phyloP scores from a whole-genome alignment of 768 basidiomycete species.

The Rubroboletus pulcherrimus region DNA sequence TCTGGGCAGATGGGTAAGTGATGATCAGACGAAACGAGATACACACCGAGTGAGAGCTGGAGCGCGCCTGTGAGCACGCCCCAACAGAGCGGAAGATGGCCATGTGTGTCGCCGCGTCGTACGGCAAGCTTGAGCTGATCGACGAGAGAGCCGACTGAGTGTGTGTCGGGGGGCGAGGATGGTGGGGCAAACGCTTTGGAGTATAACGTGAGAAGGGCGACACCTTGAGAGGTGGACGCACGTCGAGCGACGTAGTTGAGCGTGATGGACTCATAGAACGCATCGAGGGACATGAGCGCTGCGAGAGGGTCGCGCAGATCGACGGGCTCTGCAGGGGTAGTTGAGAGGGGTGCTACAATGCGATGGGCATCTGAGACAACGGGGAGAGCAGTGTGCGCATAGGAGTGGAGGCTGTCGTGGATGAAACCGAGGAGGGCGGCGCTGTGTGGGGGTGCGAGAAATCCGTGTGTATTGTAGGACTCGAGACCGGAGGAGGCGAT shows the following conservation, averaged over 20 bases:
- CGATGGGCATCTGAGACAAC: slow-evolving; percentile 76
- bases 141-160: slow-evolving; percentile 38
- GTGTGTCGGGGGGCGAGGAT: slow-evolving; percentile 11
- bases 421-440: slow-evolving; percentile 52
- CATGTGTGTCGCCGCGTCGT: slow-evolving; percentile 60
- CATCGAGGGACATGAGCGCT: slow-evolving; percentile 58
- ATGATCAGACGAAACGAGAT: not conserved
- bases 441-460: slow-evolving; percentile 35
- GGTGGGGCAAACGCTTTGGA: slow-evolving; percentile 74
- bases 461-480: slow-evolving; percentile 84
- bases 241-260: slow-evolving; percentile 87
- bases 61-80: slow-evolving; percentile 79
- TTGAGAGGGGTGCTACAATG: slow-evolving; percentile 24
- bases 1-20: slow-evolving; percentile 42
- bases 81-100: slow-evolving; percentile 91
- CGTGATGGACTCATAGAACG: slow-evolving; percentile 78
- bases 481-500: slow-evolving; percentile 94
- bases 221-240: slow-evolving; percentile 88
- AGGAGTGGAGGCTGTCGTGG: slow-evolving; percentile 68
- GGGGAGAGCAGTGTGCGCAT: slow-evolving; percentile 69
- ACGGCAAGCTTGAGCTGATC: slow-evolving; percentile 67
- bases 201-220: slow-evolving; percentile 87
- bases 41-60: slow-evolving; percentile 63
- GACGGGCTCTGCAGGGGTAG: slow-evolving; percentile 6
- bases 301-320: slow-evolving; percentile 32